Percentiles rank a stretch among this genome's conserved stretches.
phyloP scores from a whole-genome alignment of 345 rosid species.

The Clarkia xantiana region DNA sequence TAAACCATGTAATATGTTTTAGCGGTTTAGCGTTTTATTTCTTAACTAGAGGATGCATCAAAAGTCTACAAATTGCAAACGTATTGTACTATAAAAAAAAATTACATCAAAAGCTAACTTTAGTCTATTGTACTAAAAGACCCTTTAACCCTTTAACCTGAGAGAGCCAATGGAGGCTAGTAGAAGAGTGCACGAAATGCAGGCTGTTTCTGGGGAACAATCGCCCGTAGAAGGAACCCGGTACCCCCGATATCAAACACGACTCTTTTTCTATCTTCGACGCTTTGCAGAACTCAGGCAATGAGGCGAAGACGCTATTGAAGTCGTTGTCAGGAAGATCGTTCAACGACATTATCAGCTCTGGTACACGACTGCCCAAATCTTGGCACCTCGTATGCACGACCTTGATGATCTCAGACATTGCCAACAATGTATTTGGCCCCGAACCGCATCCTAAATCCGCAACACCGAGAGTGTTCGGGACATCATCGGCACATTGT shows the following conservation, averaged over 20 bases:
- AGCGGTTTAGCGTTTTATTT: too few species aligned
- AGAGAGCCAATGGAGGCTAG: conserved; percentile 8
- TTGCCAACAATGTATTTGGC: conserved; percentile 22
- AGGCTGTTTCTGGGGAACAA: conserved; percentile 6
- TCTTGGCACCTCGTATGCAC: conserved; percentile 7
- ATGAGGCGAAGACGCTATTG: conserved; percentile 5
- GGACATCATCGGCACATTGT: too few species aligned
- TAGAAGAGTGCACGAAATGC: conserved; percentile 3
- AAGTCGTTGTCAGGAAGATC: conserved; percentile 7
- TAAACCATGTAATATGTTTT: too few species aligned
- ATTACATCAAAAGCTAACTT: too few species aligned
- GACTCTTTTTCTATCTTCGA: too few species aligned
- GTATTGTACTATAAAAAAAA: too few species aligned
- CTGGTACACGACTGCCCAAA: not conserved
- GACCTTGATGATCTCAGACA: conserved; percentile 20
- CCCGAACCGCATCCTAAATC: conserved; percentile 22
- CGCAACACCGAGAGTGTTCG: conserved; percentile 5
- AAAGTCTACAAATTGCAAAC: too few species aligned
- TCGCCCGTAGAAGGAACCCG: conserved; percentile 9
- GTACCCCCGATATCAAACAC: conserved; percentile 1
- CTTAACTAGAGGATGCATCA: too few species aligned
- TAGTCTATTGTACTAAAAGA: too few species aligned
- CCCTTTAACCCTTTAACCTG: too few species aligned
- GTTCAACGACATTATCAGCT: conserved; percentile 8
- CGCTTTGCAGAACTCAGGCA: not conserved